phyloP scores from a whole-genome alignment of 352 stramenopile species.

The Phytophthora ohioensis region DNA sequence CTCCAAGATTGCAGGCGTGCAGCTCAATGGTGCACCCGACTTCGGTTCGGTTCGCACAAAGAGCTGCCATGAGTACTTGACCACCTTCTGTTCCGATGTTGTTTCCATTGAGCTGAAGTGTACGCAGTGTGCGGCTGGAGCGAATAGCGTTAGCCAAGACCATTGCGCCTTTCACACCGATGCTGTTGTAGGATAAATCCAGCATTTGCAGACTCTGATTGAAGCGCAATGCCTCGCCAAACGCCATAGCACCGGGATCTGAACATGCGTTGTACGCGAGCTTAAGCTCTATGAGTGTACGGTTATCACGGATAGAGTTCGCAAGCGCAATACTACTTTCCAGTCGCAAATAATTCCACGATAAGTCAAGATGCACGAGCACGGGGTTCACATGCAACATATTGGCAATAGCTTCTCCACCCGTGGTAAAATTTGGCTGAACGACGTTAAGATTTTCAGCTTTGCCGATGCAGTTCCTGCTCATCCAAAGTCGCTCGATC shows the following conservation, averaged over 20 bases:
- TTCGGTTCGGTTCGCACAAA: constrained; percentile 66
- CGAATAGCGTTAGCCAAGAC: constrained; percentile 75
- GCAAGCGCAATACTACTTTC: constrained; percentile 80
- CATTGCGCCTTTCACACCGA: constrained; percentile 75
- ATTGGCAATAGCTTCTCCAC: constrained; percentile 88
- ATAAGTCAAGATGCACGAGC: constrained; percentile 84
- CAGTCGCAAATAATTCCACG: constrained; percentile 90
- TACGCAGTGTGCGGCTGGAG: constrained; percentile 63
- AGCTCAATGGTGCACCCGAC: constrained; percentile 68
- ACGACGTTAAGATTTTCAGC: constrained; percentile 91
- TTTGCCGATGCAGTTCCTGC: constrained; percentile 89
- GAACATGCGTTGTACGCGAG: constrained; percentile 83
- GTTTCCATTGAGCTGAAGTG: constrained; percentile 81
- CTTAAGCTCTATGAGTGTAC: constrained; percentile 72
- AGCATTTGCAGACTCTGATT: constrained; percentile 74
- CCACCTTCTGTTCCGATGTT: constrained; percentile 77
- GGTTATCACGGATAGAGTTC: constrained; percentile 68
- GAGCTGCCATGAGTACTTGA: constrained; percentile 68
- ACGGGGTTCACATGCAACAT: constrained; percentile 87
- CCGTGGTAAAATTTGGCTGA: constrained; percentile 82
- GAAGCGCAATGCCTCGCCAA: constrained; percentile 70
- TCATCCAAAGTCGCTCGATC: constrained; percentile 78
- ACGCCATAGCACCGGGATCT: constrained; percentile 78
- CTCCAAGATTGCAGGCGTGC: constrained; percentile 66
- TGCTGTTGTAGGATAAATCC: constrained; percentile 83